These are phyloP conservation scores for Epichloe typhina DNA, from an alignment of 2,329 filamentous ascomycete genomes.

Conservation along the genomic window DNA sequence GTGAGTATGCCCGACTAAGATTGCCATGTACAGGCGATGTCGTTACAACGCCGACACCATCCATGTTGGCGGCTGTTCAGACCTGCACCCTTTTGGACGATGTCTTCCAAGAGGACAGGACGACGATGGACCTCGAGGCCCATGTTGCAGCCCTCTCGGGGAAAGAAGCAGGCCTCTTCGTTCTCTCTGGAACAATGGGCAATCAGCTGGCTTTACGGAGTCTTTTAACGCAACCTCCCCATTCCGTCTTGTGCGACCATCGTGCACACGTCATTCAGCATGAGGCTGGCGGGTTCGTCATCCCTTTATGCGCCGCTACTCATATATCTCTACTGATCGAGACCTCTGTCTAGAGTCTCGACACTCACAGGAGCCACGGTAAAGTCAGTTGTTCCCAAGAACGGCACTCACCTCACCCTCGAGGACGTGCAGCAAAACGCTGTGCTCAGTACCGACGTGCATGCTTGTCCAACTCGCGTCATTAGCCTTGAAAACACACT, in stretches of 20 bases:
- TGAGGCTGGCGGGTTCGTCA: conserved; percentile 45
- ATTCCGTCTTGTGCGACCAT: conserved; percentile 67
- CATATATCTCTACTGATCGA: background rate
- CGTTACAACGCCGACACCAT: conserved; percentile 59
- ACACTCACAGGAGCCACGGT: conserved; percentile 59
- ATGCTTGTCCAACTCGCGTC: conserved; percentile 66
- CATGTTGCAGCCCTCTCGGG: conserved; percentile 60
- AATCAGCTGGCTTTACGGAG: conserved; percentile 76
- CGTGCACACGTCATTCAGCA: conserved; percentile 64
- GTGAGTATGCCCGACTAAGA: background rate
- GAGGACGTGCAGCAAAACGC: conserved; percentile 59
- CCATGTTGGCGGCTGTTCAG: conserved; percentile 72
- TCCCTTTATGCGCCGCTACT: background rate
- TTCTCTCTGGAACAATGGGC: conserved; percentile 86
- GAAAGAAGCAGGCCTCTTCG: conserved; percentile 66
- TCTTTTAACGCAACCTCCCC: conserved; percentile 66
- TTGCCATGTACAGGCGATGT: conserved; percentile 29
- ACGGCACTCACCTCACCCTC: conserved; percentile 60
- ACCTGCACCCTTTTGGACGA: conserved; percentile 69
- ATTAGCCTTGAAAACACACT: conserved; percentile 82
- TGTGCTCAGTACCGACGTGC: conserved; percentile 55
- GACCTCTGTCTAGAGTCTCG: conserved; percentile 43
- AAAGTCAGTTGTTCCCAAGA: conserved; percentile 51
- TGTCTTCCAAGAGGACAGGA: conserved; percentile 68
- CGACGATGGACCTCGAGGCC: conserved; percentile 62